Evolutionary conservation across 2,329 filamentous ascomycete genomes (phyloP).

Genomic region (Didymosphaeria variabile): DNA sequence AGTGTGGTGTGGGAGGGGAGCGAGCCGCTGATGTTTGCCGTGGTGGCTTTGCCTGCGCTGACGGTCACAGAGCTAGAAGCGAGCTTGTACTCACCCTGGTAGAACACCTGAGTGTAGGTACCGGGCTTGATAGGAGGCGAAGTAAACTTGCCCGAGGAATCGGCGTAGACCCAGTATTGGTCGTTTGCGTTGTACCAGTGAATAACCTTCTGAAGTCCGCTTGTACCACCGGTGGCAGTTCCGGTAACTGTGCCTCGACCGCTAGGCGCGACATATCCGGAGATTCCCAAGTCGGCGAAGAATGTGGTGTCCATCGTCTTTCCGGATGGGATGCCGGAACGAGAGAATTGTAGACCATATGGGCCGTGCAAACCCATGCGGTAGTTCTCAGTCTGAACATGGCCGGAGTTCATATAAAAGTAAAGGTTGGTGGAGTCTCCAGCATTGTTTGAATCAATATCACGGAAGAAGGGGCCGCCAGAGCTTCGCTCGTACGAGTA

Average conservation of each 20-base stretch:
- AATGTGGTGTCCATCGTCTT: slow-evolving; percentile 63
- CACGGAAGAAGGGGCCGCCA: slow-evolving; percentile 70
- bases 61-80: slow-evolving; percentile 58
- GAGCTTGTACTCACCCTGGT: slow-evolving; percentile 67
- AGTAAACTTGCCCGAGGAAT: slow-evolving; percentile 65
- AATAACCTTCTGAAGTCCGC: slow-evolving; percentile 64
- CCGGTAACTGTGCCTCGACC: slow-evolving; percentile 68
- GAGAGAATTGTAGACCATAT: slow-evolving; percentile 69
- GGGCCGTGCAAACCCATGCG: slow-evolving; percentile 72
- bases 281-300: slow-evolving; percentile 66
- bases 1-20: slow-evolving; percentile 62
- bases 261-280: slow-evolving; percentile 65
- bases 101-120: slow-evolving; percentile 73
- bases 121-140: slow-evolving; percentile 73
- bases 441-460: slow-evolving; percentile 72
- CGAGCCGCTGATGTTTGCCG: slow-evolving; percentile 61
- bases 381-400: slow-evolving; percentile 65
- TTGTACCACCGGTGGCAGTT: slow-evolving; percentile 66
- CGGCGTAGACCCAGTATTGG: slow-evolving; percentile 72
- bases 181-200: slow-evolving; percentile 71
- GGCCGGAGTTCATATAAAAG: slow-evolving; percentile 74
- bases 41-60: slow-evolving; percentile 58
- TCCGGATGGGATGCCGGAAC: slow-evolving; percentile 63
- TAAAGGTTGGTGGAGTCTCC: slow-evolving; percentile 67
- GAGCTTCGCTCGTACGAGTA: slow-evolving; percentile 68